Conservation (phyloP, 257 asterid species). For the Scutellaria barbata region DNA sequence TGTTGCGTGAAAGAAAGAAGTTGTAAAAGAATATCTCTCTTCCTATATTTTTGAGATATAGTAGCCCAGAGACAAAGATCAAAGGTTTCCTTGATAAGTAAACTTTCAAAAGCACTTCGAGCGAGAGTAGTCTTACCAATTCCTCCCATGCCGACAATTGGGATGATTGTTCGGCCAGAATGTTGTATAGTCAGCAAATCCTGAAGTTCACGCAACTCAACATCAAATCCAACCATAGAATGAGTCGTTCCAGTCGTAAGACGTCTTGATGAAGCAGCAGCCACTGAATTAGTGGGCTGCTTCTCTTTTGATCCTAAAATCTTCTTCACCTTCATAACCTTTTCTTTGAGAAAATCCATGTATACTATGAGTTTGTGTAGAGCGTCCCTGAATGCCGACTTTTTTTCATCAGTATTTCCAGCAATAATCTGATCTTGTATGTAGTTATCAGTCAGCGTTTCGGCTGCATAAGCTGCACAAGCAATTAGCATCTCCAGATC, state of each 20-base stretch:
- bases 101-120: neutral
- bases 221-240: conserved; percentile 5
- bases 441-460: conserved; percentile 18
- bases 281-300: neutral
- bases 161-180: neutral
- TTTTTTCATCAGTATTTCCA: neutral
- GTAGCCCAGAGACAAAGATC: conserved; percentile 9
- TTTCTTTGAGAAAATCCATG: neutral
- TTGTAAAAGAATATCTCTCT: neutral
- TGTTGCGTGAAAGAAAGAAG: neutral
- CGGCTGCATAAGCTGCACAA: conserved; percentile 19
- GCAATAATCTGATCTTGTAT: conserved; percentile 3
- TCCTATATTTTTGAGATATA: neutral
- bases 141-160: neutral
- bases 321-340: neutral
- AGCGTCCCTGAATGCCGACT: no score
- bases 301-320: neutral
- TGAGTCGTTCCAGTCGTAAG: neutral
- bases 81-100: neutral
- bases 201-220: neutral
- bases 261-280: conserved; percentile 16
- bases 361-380: neutral
- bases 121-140: conserved; percentile 19
- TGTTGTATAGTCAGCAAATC: neutral
- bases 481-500: conserved; percentile 13